phyloP scores from a whole-genome alignment of 306 rosid species.

The Mucuna pruriens region DNA sequence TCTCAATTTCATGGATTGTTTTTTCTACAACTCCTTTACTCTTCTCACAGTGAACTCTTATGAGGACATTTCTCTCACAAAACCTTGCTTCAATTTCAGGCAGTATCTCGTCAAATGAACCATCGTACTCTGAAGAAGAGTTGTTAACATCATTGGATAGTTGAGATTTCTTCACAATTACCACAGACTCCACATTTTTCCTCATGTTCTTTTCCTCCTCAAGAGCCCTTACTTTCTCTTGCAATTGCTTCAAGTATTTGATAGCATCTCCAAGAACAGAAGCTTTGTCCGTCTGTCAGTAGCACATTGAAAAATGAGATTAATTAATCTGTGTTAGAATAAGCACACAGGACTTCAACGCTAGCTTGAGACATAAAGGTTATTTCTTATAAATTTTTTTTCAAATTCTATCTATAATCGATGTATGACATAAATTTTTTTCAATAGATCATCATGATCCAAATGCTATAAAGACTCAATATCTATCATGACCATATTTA shows the following conservation, averaged over 20 bases:
- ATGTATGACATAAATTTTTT: too few relatives aligned
- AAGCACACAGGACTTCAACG: neutral
- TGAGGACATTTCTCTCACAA: constrained; percentile 75
- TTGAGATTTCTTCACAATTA: constrained; percentile 68
- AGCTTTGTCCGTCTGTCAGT: constrained; percentile 87
- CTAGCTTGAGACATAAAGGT: too few relatives aligned
- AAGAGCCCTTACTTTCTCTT: constrained; percentile 70
- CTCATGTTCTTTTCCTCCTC: constrained; percentile 75
- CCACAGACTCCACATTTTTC: constrained; percentile 71
- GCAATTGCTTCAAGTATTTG: constrained; percentile 78
- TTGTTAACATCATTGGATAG: constrained; percentile 48
- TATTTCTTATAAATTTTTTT: too few relatives aligned
- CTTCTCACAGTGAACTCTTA: constrained; percentile 90
- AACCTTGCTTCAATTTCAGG: constrained; percentile 90
- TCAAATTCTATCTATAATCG: too few relatives aligned
- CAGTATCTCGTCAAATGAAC: constrained; percentile 47
- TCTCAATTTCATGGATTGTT: constrained; percentile 66
- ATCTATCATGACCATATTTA: neutral
- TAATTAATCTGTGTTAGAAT: neutral
- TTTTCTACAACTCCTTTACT: constrained; percentile 66
- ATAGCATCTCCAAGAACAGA: constrained; percentile 95
- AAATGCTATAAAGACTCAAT: too few relatives aligned
- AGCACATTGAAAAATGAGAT: constrained; percentile 14
- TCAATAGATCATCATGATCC: too few relatives aligned
- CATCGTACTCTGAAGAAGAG: constrained; percentile 37